A percentile compares a stretch with the other conserved stretches of the same genome.
Evolutionary conservation across 257 asterid species (phyloP).

Genomic region (Ilex aquifolium): DNA sequence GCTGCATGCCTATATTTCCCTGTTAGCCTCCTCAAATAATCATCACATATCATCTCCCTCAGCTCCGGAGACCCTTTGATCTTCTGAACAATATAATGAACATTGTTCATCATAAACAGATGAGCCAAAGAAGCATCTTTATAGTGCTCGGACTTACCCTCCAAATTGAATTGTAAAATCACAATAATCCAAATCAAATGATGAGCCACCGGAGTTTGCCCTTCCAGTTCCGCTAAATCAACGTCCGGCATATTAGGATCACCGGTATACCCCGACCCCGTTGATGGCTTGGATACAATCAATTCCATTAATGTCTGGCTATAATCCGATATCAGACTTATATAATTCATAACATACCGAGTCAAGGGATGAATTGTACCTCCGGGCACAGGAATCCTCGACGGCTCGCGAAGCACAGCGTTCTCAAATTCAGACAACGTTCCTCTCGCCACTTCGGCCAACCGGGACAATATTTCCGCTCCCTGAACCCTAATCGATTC

Average conservation of each 20-base stretch:
- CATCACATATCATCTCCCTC: constrained; percentile 39
- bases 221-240: constrained; percentile 30
- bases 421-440: constrained; percentile 43
- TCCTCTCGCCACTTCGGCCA: constrained; percentile 39
- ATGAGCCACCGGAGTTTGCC: constrained; percentile 25
- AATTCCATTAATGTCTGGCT: constrained; percentile 28
- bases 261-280: constrained; percentile 23
- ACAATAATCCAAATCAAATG: constrained; percentile 39
- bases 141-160: constrained; percentile 35
- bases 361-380: constrained; percentile 50
- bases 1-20: constrained; percentile 33
- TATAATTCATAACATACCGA: constrained; percentile 44
- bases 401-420: constrained; percentile 37
- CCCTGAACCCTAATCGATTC: constrained; percentile 26
- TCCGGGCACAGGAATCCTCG: constrained; percentile 27
- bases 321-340: constrained; percentile 34
- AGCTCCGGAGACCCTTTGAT: constrained; percentile 29
- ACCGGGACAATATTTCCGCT: constrained; percentile 31
- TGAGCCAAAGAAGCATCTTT: constrained; percentile 33
- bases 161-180: constrained; percentile 38
- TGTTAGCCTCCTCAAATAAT: constrained; percentile 26
- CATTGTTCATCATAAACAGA: constrained; percentile 45
- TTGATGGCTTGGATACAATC: constrained; percentile 36
- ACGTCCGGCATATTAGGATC: constrained; percentile 31
- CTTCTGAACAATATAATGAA: constrained; percentile 34